Conservation (phyloP, 2,329 filamentous ascomycete species). For the Cladobotryum protrusum region DNA sequence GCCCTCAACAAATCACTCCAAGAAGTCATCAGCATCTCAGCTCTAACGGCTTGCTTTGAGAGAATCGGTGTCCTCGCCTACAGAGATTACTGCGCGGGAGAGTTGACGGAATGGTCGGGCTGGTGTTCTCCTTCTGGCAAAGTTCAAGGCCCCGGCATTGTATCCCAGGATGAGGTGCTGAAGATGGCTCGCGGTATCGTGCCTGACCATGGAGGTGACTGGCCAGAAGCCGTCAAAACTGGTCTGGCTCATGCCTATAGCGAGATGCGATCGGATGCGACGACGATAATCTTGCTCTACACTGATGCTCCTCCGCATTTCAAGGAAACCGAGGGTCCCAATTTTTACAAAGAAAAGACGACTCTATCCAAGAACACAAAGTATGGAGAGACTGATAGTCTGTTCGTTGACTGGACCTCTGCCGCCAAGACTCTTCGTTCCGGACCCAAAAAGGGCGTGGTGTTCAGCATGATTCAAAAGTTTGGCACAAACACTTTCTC, state of each 20-base stretch:
- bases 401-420: slow-evolving; percentile 40
- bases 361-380: slow-evolving; percentile 11
- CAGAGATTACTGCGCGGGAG: slow-evolving; percentile 37
- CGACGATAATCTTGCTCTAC: slow-evolving; percentile 44
- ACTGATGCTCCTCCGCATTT: slow-evolving; percentile 44
- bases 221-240: slow-evolving; percentile 43
- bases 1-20: slow-evolving; percentile 41
- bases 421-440: slow-evolving; percentile 28
- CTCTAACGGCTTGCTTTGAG: slow-evolving; percentile 42
- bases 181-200: slow-evolving; percentile 28
- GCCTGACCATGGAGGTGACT: slow-evolving; percentile 33
- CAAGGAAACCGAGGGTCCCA: slow-evolving; percentile 22
- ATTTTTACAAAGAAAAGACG: slow-evolving; percentile 24
- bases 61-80: slow-evolving; percentile 46
- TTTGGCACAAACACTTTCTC: slow-evolving; percentile 16
- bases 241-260: slow-evolving; percentile 40
- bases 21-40: slow-evolving; percentile 44
- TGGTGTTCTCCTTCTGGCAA: slow-evolving; percentile 31
- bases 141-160: slow-evolving; percentile 12
- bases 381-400: slow-evolving; percentile 27
- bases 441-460: slow-evolving; percentile 32
- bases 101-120: slow-evolving; percentile 42
- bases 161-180: slow-evolving; percentile 30
- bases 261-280: slow-evolving; percentile 41
- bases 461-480: slow-evolving; percentile 36